These are phyloP conservation scores for Candida nitratophila DNA, from an alignment of 805 yeast genomes.

Conservation along the genomic window DNA sequence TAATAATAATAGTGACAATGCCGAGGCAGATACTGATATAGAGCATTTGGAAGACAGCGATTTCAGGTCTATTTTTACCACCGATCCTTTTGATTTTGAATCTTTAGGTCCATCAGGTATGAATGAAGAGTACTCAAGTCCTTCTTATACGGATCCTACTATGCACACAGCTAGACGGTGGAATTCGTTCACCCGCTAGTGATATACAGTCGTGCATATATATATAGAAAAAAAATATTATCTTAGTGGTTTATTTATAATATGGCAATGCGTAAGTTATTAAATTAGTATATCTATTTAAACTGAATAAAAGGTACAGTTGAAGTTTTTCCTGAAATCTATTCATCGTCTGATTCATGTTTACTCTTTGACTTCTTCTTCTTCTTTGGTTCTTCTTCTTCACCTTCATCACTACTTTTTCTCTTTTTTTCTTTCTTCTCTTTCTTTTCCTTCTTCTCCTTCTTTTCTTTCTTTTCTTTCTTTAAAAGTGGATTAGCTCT, in stretches of 20 bases:
- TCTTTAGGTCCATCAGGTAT: not conserved
- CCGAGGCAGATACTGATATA: not conserved
- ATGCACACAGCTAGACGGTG: slow-evolving; percentile 11
- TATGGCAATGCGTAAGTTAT: no score
- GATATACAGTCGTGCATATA: no score
- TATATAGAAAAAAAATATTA: no score
- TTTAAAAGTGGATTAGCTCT: slow-evolving; percentile 29
- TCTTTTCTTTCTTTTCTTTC: slow-evolving; percentile 22
- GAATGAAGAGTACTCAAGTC: not conserved
- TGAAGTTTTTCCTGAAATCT: not conserved
- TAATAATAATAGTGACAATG: no score
- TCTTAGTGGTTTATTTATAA: no score
- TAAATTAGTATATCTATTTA: not conserved
- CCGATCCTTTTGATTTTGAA: not conserved
- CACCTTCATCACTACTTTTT: slow-evolving; percentile 21
- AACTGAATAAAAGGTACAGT: no score
- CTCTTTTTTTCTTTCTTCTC: slow-evolving; percentile 22
- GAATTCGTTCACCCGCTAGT: slow-evolving; percentile 3
- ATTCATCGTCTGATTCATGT: slow-evolving; percentile 1
- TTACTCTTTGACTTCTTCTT: slow-evolving; percentile 4
- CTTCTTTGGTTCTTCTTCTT: slow-evolving; percentile 8
- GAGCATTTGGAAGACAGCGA: not conserved
- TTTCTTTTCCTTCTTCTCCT: slow-evolving; percentile 18
- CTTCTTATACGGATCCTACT: slow-evolving; percentile 10
- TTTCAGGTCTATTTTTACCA: not conserved